Evolutionary conservation across 1,284 basidiomycete species (phyloP).

Genomic region (Cutaneotrichosporon spelunceum): DNA sequence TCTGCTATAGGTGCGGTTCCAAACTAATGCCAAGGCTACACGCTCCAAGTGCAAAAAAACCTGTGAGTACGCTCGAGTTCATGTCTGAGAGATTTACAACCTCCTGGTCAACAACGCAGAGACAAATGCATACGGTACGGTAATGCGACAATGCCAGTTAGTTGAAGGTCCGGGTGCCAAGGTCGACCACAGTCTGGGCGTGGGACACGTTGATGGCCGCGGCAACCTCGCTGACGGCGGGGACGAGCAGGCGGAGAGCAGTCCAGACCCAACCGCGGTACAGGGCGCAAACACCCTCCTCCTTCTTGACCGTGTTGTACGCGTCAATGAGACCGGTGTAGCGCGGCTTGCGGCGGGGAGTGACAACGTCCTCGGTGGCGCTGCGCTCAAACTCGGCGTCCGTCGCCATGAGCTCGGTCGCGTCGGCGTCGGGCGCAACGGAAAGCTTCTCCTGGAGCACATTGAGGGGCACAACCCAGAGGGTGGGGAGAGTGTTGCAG

Average conservation of each 20-base stretch:
- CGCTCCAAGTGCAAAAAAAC: no score
- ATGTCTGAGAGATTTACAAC: no score
- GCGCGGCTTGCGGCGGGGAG: conserved; percentile 73
- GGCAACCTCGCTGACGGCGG: not conserved
- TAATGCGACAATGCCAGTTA: no score
- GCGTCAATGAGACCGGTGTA: conserved; percentile 74
- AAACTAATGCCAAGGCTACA: no score
- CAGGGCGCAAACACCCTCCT: conserved; percentile 72
- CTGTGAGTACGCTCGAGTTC: no score
- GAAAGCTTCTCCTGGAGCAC: conserved; percentile 74
- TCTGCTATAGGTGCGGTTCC: no score
- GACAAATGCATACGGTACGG: no score
- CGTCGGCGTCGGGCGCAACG: conserved; percentile 73
- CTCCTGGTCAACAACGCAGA: no score
- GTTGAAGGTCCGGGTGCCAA: no score
- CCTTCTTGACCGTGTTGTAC: conserved; percentile 68
- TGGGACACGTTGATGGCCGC: not conserved
- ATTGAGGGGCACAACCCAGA: conserved; percentile 71
- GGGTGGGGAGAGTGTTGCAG: conserved; percentile 58
- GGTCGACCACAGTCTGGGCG: no score
- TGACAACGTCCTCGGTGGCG: conserved; percentile 79
- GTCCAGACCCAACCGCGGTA: conserved; percentile 88
- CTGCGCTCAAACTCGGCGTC: conserved; percentile 52
- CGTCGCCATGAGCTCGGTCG: conserved; percentile 56
- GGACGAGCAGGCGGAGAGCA: not conserved